Base-by-base conservation (phyloP, 768 basidiomycete species). In the Mycena floridula region DNA sequence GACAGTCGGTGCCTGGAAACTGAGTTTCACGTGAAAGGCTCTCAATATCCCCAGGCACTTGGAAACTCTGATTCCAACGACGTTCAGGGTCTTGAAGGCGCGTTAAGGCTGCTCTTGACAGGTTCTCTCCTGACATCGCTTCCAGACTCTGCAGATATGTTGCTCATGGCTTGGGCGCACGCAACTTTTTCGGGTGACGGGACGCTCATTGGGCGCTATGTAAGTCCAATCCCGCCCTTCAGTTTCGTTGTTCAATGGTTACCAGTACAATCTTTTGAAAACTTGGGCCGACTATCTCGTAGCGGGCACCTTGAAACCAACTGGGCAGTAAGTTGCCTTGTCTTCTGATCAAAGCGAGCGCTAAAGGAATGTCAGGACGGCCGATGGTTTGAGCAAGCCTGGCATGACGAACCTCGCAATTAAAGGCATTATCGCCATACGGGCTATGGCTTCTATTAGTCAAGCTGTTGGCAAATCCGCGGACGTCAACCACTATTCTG, bases 391-490 rank as follows among this genome's bases (percentile, higher is more conserved):
- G 2, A 9, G 13, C 22, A 37, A 18, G 35, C 30, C 43, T 16
- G 45, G 47, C 22, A 43, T 46, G 44, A 49, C 51, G 11, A 52
- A 52, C 27, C 37, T 52, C 22, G 48, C 48, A 4, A 38, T 52
- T 25, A 52, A 52, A 30, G 44, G 41, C 12, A 49, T 49, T 22
- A 18, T 52, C 25, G 50, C 35, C 8, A 37, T 52, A 4, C 39
- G 43, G 23, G 43, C 50, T n/a, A 48, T 51, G 47, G 48, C 50
- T 5, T 27, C 48, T 28, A 52, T 52, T 12, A 36, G 44, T 25
- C 23, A 36, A 24, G 32, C 46, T 22, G 7, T 35, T 4, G 42
- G 35, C 12, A 2, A 35, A n/a, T 15, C 35, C 18, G 46, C n/a
- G n/a, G 42, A 47, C 20, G 40, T 30, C 8, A 44, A 18, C 12